Base-by-base conservation (phyloP, 495 filamentous ascomycete genomes). In the Penicillium paradoxum region DNA sequence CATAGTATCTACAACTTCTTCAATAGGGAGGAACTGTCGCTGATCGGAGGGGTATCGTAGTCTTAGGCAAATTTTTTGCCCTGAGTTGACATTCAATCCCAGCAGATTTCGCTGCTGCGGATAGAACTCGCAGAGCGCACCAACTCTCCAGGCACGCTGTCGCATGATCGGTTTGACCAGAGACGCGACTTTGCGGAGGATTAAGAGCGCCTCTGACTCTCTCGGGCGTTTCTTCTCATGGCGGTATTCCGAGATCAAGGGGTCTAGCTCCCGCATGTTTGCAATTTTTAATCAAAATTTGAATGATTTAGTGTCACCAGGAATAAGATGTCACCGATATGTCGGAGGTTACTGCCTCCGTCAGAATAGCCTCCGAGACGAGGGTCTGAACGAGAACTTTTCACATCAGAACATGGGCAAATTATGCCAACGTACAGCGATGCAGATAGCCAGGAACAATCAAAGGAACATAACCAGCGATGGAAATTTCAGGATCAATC, bases 161-260 rank as follows among this genome's bases (percentile, higher is more conserved):
- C 89, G 77, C 92, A 97, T 97, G 48, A 98, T 88, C 13, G 93
- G 93, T 67, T 96, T 98, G 38, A 97, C 91, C 13, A 96, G 67
- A 11, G 90, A 93, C 15, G 91, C 90, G 19, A 96, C 77, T 67
- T 90, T 91, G 54, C 83, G 86, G 11, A 97, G 77, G 37, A 81
- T 82, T n/a, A 83, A 74, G 11, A 97, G 77, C n/a, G 91, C 93
- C 53, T 95, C 89, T 9, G 84, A 77, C 52, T 87, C 82, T 6
- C 86, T 79, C 0, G 86, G 84, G 2, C 88, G 81, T 33, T 83
- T 71, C 53, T 77, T 82, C 34, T 96, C 78, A 75, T 97, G 91
- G 51, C 86, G 85, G 67, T 86, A 97, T 52, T 85, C 85, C 11
- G 74, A 73, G 55, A 97, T 79, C 13, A 90, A 69, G 14, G 89